Base-by-base conservation (phyloP, 2,329 filamentous ascomycete species). In the Teratosphaeria nubilosa region DNA sequence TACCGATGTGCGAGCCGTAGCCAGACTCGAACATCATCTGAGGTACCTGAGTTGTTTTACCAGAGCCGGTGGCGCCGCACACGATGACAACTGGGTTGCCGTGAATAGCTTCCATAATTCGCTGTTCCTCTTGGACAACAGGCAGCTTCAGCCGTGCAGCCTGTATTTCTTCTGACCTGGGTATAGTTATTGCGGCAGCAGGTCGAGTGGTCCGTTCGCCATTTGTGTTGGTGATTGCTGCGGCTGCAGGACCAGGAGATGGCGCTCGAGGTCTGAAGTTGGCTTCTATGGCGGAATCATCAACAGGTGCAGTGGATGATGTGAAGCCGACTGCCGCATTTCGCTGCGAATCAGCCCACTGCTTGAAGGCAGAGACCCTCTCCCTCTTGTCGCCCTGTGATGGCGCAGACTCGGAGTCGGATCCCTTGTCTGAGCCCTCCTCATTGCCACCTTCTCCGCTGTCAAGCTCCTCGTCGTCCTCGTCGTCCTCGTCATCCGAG, bases 101-200 rank as follows among this genome's bases (percentile, higher is more conserved):
- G 73, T 96, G 87, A 54, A 99, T 90, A 0, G 91, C 91, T 74
- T 99, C 94, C 91, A 99, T 97, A 31, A 99, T 91, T 68, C 87
- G 91, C 70, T 99, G 94, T 73, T 99, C 94, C 72, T 97, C 91
- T 1, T 89, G 89, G 1, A 97, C 90, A 1, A 99, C 89, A 0
- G 94, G 94, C 16, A 99, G 80, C 58, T 88, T 84, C 53, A 95
- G 73, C 13, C 94, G 85, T 11, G 86, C 83, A 53, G 86, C 82
- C 70, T 96, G 90, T 24, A 97, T 87, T 20, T 87, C 86, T 5
- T 85, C 76, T 0, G 82, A 76, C 58, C 94, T 83, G 45, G 82
- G 76, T 2, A 96, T 85, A 1, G 82, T 73, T 1, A 96, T 86
- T 60, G 85, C 87, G 70, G 85, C 91, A 0, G 87, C 87, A 68